phyloP scores from a whole-genome alignment of 805 yeast genomes.

The Kazachstania kunashirensis region DNA sequence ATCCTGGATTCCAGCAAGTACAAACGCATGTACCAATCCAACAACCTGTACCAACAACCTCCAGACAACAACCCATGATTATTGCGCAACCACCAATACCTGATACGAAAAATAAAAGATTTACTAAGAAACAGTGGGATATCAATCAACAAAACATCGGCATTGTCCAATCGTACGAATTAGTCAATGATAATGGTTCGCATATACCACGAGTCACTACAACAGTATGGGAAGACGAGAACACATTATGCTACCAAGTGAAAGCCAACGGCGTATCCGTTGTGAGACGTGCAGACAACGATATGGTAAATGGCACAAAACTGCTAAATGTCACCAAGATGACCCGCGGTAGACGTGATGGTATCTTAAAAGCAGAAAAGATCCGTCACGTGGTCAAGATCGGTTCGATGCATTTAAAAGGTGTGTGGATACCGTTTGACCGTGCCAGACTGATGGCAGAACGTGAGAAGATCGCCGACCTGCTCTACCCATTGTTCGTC shows the following conservation, averaged over 20 bases:
- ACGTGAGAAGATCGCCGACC: slow-evolving; percentile 61
- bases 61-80: not conserved
- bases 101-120: not conserved
- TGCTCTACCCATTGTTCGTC: slow-evolving; percentile 60
- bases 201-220: slow-evolving; percentile 53
- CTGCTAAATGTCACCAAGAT: slow-evolving; percentile 73
- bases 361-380: slow-evolving; percentile 68
- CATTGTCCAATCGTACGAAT: slow-evolving; percentile 4
- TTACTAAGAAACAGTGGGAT: slow-evolving; percentile 4
- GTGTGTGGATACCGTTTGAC: slow-evolving; percentile 86
- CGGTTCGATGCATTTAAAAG: slow-evolving; percentile 81
- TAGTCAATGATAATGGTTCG: not conserved
- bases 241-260: slow-evolving; percentile 75
- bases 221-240: slow-evolving; percentile 87
- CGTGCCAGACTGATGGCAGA: slow-evolving; percentile 76
- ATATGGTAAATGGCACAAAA: slow-evolving; percentile 81
- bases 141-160: slow-evolving; percentile 4
- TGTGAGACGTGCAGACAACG: slow-evolving; percentile 74
- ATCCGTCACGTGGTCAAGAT: slow-evolving; percentile 73
- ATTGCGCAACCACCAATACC: not conserved
- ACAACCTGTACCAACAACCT: slow-evolving; percentile 1
- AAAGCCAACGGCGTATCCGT: slow-evolving; percentile 75
- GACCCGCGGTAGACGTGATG: slow-evolving; percentile 83
- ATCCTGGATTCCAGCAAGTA: slow-evolving; percentile 13
- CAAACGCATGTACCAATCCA: slow-evolving; percentile 1